Conservation (phyloP, 257 asterid genomes). For the Scutellaria barbata region DNA sequence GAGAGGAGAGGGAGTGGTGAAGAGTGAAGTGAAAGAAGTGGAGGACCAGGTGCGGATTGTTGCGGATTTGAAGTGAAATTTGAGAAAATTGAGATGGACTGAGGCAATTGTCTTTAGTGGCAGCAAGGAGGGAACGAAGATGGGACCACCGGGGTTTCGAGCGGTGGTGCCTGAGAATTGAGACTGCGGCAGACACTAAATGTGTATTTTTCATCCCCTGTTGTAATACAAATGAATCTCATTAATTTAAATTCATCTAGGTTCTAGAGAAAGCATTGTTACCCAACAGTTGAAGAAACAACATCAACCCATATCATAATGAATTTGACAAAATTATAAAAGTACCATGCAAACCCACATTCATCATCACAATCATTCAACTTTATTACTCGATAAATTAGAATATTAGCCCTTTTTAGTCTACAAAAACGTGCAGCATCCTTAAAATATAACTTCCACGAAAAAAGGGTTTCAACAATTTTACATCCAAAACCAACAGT, state of each 20-base stretch:
- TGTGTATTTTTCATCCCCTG: too few species aligned
- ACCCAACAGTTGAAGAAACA: too few species aligned
- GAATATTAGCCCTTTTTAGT: background rate
- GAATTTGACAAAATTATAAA: too few species aligned
- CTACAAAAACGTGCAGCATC: background rate
- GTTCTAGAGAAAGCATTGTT: too few species aligned
- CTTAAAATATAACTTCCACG: background rate
- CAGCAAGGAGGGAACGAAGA: conserved; percentile 67
- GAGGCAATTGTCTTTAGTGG: conserved; percentile 46
- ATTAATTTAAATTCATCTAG: too few species aligned
- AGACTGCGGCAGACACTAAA: conserved; percentile 52
- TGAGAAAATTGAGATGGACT: conserved; percentile 68
- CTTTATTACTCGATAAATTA: too few species aligned
- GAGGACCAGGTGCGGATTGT: conserved; percentile 67
- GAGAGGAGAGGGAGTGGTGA: conserved; percentile 66
- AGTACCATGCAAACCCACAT: too few species aligned
- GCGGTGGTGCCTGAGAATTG: conserved; percentile 87
- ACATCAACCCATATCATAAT: too few species aligned
- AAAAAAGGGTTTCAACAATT: background rate
- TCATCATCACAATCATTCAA: too few species aligned
- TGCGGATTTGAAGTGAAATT: conserved; percentile 64
- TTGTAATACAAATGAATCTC: too few species aligned
- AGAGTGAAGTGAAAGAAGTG: conserved; percentile 74
- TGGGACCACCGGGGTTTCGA: conserved; percentile 90
- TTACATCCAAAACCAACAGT: background rate